A percentile compares a stretch with the other conserved stretches of the same genome.
phyloP scores from a whole-genome alignment of 164 flowering plant species.

The Vitis rupestris region DNA sequence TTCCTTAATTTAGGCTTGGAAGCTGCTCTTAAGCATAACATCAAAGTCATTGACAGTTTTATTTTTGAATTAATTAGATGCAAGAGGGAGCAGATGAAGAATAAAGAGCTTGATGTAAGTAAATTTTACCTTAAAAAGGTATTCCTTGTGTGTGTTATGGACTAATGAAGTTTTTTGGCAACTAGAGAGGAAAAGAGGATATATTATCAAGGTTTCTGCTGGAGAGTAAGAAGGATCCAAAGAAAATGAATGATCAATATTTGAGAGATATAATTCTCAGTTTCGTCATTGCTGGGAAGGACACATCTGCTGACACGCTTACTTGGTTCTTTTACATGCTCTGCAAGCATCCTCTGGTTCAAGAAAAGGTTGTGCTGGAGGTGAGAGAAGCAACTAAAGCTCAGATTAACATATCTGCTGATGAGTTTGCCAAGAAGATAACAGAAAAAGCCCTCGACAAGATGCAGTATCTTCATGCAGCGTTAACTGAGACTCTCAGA shows the following conservation, averaged over 20 bases:
- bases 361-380: slow-evolving; percentile 45
- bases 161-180: neutral
- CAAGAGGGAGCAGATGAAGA: slow-evolving; percentile 32
- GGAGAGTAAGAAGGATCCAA: slow-evolving; percentile 41
- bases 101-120: slow-evolving; percentile 20
- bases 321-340: slow-evolving; percentile 60
- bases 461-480: slow-evolving; percentile 33
- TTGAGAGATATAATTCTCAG: slow-evolving; percentile 50
- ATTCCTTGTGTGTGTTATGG: neutral
- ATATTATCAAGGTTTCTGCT: slow-evolving; percentile 53
- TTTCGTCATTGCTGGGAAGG: slow-evolving; percentile 58
- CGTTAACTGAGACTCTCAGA: slow-evolving; percentile 24
- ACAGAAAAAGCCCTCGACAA: slow-evolving; percentile 28
- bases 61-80: slow-evolving; percentile 20
- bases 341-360: slow-evolving; percentile 50
- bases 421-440: slow-evolving; percentile 11
- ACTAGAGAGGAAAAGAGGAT: slow-evolving; percentile 36
- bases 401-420: neutral
- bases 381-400: slow-evolving; percentile 23
- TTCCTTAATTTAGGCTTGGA: slow-evolving; percentile 31
- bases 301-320: slow-evolving; percentile 44
- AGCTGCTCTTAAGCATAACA: slow-evolving; percentile 25
- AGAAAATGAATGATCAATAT: slow-evolving; percentile 36
- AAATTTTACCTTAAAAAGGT: neutral
- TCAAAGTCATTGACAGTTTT: slow-evolving; percentile 29